Percentiles rank a stretch among this genome's conserved stretches.
phyloP scores from a whole-genome alignment of 1,284 basidiomycete species.

The Coniferiporia sulphurascens region DNA sequence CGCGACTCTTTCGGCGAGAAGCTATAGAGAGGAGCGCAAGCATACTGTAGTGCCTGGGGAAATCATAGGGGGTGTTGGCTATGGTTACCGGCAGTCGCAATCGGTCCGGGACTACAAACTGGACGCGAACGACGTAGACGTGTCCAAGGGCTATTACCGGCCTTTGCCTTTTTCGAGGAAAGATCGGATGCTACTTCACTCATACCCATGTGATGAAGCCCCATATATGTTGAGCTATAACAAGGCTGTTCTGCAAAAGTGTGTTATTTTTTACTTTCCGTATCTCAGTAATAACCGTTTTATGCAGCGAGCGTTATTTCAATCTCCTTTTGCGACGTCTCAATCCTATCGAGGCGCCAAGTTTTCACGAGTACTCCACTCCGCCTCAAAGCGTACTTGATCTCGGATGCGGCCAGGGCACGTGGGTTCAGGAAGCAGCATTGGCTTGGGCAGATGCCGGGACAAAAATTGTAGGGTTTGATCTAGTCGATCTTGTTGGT shows the following conservation, averaged over 20 bases:
- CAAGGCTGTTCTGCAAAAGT: constrained; percentile 54
- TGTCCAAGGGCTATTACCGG: constrained; percentile 8
- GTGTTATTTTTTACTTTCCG: constrained; percentile 23
- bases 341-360: constrained; percentile 44
- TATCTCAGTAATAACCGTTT: constrained; percentile 12
- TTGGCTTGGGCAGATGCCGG: constrained; percentile 46
- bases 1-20: not conserved
- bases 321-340: constrained; percentile 49
- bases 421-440: constrained; percentile 59
- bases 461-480: constrained; percentile 55
- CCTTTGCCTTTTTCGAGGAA: constrained; percentile 18
- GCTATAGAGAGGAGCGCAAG: constrained; percentile 13
- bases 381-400: constrained; percentile 58
- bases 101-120: constrained; percentile 1
- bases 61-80: constrained; percentile 10
- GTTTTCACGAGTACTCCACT: constrained; percentile 52
- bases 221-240: constrained; percentile 65
- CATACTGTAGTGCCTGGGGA: constrained; percentile 6
- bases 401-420: constrained; percentile 64
- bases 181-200: constrained; percentile 47
- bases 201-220: constrained; percentile 42
- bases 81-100: not conserved
- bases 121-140: constrained; percentile 1
- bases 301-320: constrained; percentile 50
- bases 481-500: constrained; percentile 48